A percentile compares a stretch with the other conserved stretches of the same genome.
Evolutionary conservation across 257 asterid genomes (phyloP).

Genomic region (Solanum corneliomulleri): DNA sequence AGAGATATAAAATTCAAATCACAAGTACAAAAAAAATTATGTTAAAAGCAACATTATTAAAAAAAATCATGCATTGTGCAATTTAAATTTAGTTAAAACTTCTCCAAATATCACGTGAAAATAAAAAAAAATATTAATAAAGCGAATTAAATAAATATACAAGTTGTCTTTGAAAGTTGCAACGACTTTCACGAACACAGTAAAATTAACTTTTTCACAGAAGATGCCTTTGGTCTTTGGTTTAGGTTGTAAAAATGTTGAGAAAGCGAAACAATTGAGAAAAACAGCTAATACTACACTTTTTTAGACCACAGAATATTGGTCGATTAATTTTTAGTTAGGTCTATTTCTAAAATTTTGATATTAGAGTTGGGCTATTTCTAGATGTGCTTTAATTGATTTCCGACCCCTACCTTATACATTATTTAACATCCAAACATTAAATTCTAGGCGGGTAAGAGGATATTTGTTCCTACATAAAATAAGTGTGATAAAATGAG

Average conservation of each 20-base stretch:
- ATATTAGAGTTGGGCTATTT: neutral
- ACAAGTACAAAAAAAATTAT: too few relatives aligned
- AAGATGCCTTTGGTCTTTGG: neutral
- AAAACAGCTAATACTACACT: neutral
- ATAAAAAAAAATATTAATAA: neutral
- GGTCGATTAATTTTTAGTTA: neutral
- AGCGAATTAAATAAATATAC: too few relatives aligned
- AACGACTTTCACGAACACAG: neutral
- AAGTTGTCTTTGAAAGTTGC: neutral
- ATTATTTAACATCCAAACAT: neutral
- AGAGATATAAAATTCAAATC: too few relatives aligned
- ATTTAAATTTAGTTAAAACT: too few relatives aligned
- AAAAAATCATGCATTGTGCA: fast-evolving
- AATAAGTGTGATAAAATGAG: neutral
- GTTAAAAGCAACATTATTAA: too few relatives aligned
- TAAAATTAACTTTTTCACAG: neutral
- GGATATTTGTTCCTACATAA: neutral
- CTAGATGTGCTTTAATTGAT: neutral
- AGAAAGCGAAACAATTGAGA: neutral
- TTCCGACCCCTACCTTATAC: neutral
- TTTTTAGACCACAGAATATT: neutral
- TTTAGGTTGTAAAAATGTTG: neutral
- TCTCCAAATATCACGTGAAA: neutral
- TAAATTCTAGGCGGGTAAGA: neutral
- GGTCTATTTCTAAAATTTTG: neutral